Conservation (phyloP, 225 moss, liverwort and hornwort genomes). For the Antitrichia curtipendula region DNA sequence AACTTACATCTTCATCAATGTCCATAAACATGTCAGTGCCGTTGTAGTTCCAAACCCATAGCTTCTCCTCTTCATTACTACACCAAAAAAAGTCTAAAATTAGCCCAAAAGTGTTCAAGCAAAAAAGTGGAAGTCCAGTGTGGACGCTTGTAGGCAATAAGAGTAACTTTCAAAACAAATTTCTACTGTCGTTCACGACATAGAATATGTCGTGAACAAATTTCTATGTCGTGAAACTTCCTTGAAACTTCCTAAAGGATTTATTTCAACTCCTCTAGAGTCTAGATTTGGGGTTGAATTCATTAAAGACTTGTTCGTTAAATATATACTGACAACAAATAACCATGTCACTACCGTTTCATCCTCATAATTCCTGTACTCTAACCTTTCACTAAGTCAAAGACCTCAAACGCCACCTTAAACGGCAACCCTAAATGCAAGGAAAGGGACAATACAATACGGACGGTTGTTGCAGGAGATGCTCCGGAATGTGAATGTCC, state of each 20-base stretch:
- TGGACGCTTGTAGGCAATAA: not conserved
- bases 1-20: constrained; percentile 85
- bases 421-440: not conserved
- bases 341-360: not conserved
- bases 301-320: not conserved
- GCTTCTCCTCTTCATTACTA: constrained; percentile 71
- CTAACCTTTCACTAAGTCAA: not conserved
- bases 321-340: not conserved
- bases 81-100: not conserved
- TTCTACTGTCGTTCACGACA: too few species aligned
- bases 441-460: constrained; percentile 38
- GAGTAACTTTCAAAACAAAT: too few species aligned
- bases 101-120: not conserved
- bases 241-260: not conserved
- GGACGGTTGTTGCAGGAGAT: constrained; percentile 83
- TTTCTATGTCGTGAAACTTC: too few species aligned
- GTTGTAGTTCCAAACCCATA: constrained; percentile 96
- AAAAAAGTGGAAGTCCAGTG: not conserved
- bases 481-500: constrained; percentile 86
- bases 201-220: too few species aligned
- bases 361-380: not conserved
- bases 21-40: constrained; percentile 83
- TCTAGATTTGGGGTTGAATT: not conserved
- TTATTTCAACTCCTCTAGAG: not conserved
- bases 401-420: not conserved